phyloP scores from a whole-genome alignment of 495 filamentous ascomycete species.

The Xylaria grammica region DNA sequence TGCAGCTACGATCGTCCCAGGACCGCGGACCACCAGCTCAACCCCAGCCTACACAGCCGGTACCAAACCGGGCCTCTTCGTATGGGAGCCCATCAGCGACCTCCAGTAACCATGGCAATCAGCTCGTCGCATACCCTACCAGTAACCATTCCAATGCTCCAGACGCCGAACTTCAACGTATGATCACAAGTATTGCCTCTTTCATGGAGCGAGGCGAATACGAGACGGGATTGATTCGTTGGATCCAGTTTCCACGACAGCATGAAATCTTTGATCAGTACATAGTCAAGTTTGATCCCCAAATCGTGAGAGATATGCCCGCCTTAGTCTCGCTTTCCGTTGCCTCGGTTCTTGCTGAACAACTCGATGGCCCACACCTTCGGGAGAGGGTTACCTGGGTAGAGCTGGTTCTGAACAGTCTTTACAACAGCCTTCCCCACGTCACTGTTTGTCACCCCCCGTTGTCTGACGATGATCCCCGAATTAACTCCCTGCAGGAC shows the following conservation, averaged over 20 bases:
- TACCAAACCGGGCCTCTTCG: constrained; percentile 31
- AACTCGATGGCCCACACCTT: constrained; percentile 65
- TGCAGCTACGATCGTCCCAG: constrained; percentile 53
- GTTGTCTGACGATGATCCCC: constrained; percentile 21
- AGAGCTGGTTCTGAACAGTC: constrained; percentile 66
- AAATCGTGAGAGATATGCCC: constrained; percentile 71
- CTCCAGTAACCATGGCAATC: constrained; percentile 33
- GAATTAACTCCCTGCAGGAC: constrained; percentile 57
- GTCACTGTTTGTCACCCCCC: constrained; percentile 49
- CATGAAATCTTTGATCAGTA: constrained; percentile 83
- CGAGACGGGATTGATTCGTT: constrained; percentile 73
- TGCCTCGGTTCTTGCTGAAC: constrained; percentile 76
- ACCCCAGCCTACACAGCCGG: constrained; percentile 26
- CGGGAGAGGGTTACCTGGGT: constrained; percentile 77
- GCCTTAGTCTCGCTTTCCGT: constrained; percentile 83
- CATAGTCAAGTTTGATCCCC: constrained; percentile 74
- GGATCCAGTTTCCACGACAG: constrained; percentile 79
- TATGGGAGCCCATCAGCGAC: constrained; percentile 36
- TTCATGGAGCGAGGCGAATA: constrained; percentile 68
- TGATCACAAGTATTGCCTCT: constrained; percentile 67
- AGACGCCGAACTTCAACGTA: constrained; percentile 65
- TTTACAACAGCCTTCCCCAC: constrained; percentile 46
- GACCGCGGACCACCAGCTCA: constrained; percentile 26
- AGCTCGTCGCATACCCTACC: constrained; percentile 41
- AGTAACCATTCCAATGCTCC: constrained; percentile 45